Evolutionary conservation across 2,329 filamentous ascomycete species (phyloP).

Genomic region (Colletotrichum endophyticum): DNA sequence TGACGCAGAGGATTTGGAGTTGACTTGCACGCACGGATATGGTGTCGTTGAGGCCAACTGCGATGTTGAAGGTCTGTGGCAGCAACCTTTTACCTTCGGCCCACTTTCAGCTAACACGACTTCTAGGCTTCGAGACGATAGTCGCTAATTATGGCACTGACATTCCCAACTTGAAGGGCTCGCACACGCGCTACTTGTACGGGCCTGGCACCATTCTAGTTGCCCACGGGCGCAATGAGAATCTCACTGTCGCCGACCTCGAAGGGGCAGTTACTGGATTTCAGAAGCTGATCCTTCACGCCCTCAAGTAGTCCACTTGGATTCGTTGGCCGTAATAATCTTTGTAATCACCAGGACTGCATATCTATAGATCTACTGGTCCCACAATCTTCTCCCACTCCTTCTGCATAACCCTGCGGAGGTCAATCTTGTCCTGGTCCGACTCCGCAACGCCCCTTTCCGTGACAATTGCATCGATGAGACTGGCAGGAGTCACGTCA

Average conservation of each 20-base stretch:
- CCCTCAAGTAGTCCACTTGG: slow-evolving; percentile 33
- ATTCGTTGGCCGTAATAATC: not conserved
- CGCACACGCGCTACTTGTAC: slow-evolving; percentile 71
- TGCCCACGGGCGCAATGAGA: slow-evolving; percentile 86
- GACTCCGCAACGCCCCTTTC: slow-evolving; percentile 86
- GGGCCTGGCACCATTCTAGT: slow-evolving; percentile 80
- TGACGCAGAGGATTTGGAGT: slow-evolving; percentile 63
- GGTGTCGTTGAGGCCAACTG: slow-evolving; percentile 79
- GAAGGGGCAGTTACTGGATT: slow-evolving; percentile 82
- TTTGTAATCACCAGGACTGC: not conserved
- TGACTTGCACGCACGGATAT: slow-evolving; percentile 72
- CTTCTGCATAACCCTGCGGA: slow-evolving; percentile 60
- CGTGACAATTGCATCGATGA: slow-evolving; percentile 95
- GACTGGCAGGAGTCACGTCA: slow-evolving; percentile 85
- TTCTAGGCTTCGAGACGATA: slow-evolving; percentile 75
- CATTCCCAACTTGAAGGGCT: slow-evolving; percentile 76
- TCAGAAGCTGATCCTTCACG: slow-evolving; percentile 69
- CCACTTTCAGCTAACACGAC: slow-evolving; percentile 19
- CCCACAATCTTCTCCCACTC: slow-evolving; percentile 47
- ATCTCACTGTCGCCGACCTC: slow-evolving; percentile 75
- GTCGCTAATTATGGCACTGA: slow-evolving; percentile 95
- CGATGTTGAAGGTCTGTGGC: slow-evolving; percentile 72
- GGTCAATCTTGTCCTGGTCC: slow-evolving; percentile 71
- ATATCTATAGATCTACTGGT: not conserved
- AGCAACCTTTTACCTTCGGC: not conserved